A percentile compares a stretch with the other conserved stretches of the same genome.
Evolutionary conservation across 1,284 basidiomycete genomes (phyloP).

Genomic region (Ceratobasidium sp.): DNA sequence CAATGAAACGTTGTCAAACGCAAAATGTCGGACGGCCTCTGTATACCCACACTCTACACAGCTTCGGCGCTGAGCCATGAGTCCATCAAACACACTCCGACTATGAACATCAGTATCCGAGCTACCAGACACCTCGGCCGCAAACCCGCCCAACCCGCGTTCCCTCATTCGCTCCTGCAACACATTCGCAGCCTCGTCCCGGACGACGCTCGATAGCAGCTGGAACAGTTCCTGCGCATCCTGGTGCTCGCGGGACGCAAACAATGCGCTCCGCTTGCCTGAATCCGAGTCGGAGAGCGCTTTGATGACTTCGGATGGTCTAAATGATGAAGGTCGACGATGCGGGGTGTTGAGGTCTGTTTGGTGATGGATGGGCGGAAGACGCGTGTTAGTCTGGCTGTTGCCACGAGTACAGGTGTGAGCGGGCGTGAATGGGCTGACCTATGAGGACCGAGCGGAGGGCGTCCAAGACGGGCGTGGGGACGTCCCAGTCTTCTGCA

Average conservation of each 20-base stretch:
- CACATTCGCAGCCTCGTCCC: slow-evolving; percentile 76
- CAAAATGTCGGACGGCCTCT: slow-evolving; percentile 87
- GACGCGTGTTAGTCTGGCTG: slow-evolving; percentile 3
- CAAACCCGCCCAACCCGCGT: slow-evolving; percentile 67
- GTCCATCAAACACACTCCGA: slow-evolving; percentile 78
- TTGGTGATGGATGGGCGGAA: slow-evolving; percentile 21
- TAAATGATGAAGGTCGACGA: slow-evolving; percentile 67
- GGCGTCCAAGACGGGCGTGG: slow-evolving; percentile 84
- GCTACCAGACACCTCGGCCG: slow-evolving; percentile 44
- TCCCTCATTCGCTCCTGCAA: slow-evolving; percentile 73
- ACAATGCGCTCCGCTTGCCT: slow-evolving; percentile 65
- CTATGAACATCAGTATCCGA: slow-evolving; percentile 53
- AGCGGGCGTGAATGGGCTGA: slow-evolving; percentile 54
- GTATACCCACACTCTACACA: slow-evolving; percentile 87
- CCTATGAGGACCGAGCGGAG: slow-evolving; percentile 74
- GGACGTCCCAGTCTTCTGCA: slow-evolving; percentile 79
- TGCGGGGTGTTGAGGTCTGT: slow-evolving; percentile 78
- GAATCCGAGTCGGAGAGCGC: slow-evolving; percentile 69
- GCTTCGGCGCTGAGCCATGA: slow-evolving; percentile 83
- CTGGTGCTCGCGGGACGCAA: slow-evolving; percentile 89
- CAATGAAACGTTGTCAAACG: slow-evolving; percentile 84
- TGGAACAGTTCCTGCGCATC: slow-evolving; percentile 97
- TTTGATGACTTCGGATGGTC: slow-evolving; percentile 75
- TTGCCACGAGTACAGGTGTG: slow-evolving; percentile 14
- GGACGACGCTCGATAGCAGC: slow-evolving; percentile 86